A percentile compares a stretch with the other conserved stretches of the same genome.
phyloP scores from a whole-genome alignment of 202 grass and related monocot species.

The Panicum virgatum region DNA sequence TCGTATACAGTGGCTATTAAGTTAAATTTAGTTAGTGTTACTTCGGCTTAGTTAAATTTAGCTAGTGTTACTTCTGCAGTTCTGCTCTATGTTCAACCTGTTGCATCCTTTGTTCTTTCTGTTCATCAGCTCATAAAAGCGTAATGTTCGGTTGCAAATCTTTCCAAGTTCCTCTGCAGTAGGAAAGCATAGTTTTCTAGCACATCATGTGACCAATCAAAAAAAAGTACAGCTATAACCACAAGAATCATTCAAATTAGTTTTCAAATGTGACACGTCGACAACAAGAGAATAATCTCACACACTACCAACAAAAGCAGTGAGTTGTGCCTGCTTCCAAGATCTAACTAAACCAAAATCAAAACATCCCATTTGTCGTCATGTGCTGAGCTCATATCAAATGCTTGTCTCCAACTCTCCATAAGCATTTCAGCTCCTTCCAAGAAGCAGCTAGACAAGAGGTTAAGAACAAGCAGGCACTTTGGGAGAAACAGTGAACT shows the following conservation, averaged over 20 bases:
- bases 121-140: constrained; percentile 19
- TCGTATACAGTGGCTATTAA: constrained; percentile 70
- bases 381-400: constrained; percentile 21
- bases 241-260: background rate
- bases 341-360: constrained; percentile 31
- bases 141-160: background rate
- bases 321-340: constrained; percentile 39
- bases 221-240: background rate
- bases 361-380: constrained; percentile 16
- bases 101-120: background rate
- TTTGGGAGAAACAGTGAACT: constrained; percentile 29
- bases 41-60: constrained; percentile 22
- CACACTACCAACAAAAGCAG: constrained; percentile 26
- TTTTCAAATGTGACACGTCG: background rate
- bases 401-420: constrained; percentile 19
- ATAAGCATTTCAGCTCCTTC: constrained; percentile 27
- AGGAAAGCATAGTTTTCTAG: background rate
- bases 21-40: too few relatives aligned
- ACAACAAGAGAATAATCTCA: constrained; percentile 25
- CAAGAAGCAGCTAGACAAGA: constrained; percentile 42
- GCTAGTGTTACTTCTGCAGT: background rate
- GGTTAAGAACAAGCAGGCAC: constrained; percentile 43
- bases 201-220: background rate
- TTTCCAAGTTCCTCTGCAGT: background rate
- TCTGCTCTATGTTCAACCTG: background rate